Evolutionary conservation across 2,329 filamentous ascomycete genomes (phyloP).

Genomic region (Blumeriella jaapii): DNA sequence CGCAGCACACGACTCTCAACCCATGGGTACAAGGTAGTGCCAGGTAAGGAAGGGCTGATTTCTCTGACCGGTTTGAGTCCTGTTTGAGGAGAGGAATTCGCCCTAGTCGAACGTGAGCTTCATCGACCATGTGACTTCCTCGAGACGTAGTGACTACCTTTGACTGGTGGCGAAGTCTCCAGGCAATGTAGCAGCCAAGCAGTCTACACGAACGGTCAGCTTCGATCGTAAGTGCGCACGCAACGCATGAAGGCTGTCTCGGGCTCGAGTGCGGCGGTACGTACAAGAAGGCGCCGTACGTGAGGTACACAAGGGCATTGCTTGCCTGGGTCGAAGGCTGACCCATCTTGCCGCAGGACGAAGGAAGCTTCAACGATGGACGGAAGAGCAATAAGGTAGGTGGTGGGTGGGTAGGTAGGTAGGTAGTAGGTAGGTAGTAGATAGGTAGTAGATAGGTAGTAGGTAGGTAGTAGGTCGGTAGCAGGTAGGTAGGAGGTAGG

Average conservation of each 20-base stretch:
- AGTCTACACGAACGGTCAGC: slow-evolving; percentile 34
- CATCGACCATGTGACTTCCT: neutral
- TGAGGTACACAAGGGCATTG: slow-evolving; percentile 74
- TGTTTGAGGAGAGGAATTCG: slow-evolving; percentile 64
- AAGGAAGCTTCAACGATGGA: too few relatives aligned
- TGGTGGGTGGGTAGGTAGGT: too few relatives aligned
- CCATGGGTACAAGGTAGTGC: too few relatives aligned
- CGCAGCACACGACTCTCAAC: neutral
- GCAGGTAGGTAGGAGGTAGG: too few relatives aligned
- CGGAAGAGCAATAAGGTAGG: too few relatives aligned
- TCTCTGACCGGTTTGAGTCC: slow-evolving; percentile 71
- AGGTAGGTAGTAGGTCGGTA: too few relatives aligned
- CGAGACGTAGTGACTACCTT: slow-evolving; percentile 16
- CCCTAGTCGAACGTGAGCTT: slow-evolving; percentile 25
- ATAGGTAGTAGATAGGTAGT: too few relatives aligned
- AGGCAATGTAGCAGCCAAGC: slow-evolving; percentile 48
- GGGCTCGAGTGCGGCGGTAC: slow-evolving; percentile 22
- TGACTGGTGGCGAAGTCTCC: slow-evolving; percentile 36
- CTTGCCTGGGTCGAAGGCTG: slow-evolving; percentile 62
- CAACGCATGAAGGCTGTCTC: too few relatives aligned
- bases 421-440: too few relatives aligned
- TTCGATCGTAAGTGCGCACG: too few relatives aligned
- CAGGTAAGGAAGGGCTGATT: slow-evolving; percentile 9
- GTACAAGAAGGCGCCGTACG: slow-evolving; percentile 68
- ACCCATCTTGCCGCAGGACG: slow-evolving; percentile 48